phyloP scores from a whole-genome alignment of 352 stramenopile species.

The Halophytophthora polymorphica region DNA sequence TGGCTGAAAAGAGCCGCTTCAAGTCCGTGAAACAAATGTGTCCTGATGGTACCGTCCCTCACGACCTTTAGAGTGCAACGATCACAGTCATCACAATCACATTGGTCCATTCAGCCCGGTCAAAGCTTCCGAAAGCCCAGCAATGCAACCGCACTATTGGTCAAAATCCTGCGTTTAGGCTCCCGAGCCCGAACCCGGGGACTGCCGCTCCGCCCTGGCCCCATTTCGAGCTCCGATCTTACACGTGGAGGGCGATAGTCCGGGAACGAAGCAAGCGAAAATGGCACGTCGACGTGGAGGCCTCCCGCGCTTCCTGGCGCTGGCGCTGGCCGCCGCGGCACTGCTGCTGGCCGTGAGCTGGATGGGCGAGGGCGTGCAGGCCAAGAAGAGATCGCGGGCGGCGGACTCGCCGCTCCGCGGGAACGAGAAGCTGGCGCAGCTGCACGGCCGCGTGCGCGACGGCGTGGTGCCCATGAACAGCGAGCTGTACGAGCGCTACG shows the following conservation, averaged over 20 bases:
- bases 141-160: too few relatives aligned
- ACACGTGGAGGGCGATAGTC: constrained; percentile 28
- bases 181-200: too few relatives aligned
- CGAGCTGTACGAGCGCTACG: constrained; percentile 58
- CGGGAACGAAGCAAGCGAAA: constrained; percentile 9
- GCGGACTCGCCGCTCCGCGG: constrained; percentile 30
- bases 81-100: too few relatives aligned
- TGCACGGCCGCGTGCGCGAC: constrained; percentile 46
- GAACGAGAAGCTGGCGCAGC: constrained; percentile 60
- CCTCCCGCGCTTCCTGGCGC: constrained; percentile 18
- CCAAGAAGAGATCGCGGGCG: constrained; percentile 43
- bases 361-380: constrained; percentile 16
- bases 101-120: too few relatives aligned
- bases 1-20: too few relatives aligned
- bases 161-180: too few relatives aligned
- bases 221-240: too few relatives aligned
- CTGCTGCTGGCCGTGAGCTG: constrained; percentile 36
- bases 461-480: constrained; percentile 57
- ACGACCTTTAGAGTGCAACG: too few relatives aligned
- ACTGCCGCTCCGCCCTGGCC: too few relatives aligned
- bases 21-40: too few relatives aligned
- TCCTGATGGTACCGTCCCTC: too few relatives aligned
- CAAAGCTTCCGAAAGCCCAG: too few relatives aligned
- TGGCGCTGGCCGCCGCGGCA: constrained; percentile 26
- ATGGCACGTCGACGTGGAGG: constrained; percentile 17